phyloP scores from a whole-genome alignment of 345 rosid genomes.

The Murraya paniculata region DNA sequence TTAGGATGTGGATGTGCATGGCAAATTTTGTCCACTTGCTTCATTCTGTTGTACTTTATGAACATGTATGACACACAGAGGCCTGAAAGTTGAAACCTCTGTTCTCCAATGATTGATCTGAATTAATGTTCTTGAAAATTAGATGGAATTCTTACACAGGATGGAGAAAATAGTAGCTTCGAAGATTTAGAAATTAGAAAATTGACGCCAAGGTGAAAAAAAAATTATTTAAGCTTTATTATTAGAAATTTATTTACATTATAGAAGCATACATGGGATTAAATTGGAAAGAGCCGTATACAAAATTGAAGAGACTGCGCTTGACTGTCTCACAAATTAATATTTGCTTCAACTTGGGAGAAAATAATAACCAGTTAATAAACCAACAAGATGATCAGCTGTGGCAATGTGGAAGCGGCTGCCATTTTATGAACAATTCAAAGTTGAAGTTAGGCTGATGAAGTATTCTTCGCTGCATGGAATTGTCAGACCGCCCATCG shows the following conservation, averaged over 20 bases:
- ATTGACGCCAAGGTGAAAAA: background rate
- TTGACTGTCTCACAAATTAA: background rate
- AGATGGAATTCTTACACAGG: background rate
- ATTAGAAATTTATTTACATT: conserved; percentile 13
- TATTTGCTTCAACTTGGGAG: background rate
- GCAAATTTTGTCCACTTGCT: background rate
- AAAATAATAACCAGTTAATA: background rate
- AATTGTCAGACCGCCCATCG: conserved; percentile 75
- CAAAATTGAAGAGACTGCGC: conserved; percentile 26
- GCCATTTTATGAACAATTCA: conserved; percentile 30
- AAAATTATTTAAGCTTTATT: background rate
- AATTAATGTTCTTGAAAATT: background rate
- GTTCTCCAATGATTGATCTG: too few species aligned
- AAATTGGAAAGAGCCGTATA: background rate
- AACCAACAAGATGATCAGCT: background rate
- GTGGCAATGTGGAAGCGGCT: background rate
- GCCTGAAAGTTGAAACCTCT: background rate
- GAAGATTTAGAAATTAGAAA: background rate
- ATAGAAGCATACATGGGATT: conserved; percentile 5
- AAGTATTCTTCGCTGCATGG: conserved; percentile 78
- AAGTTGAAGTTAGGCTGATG: conserved; percentile 41
- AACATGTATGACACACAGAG: background rate
- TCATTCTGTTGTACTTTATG: background rate
- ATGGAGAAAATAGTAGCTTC: background rate
- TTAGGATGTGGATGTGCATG: background rate